These are phyloP conservation scores for Aspergillus brunneoviolaceus DNA, from an alignment of 2,329 filamentous ascomycete genomes.

Conservation along the genomic window DNA sequence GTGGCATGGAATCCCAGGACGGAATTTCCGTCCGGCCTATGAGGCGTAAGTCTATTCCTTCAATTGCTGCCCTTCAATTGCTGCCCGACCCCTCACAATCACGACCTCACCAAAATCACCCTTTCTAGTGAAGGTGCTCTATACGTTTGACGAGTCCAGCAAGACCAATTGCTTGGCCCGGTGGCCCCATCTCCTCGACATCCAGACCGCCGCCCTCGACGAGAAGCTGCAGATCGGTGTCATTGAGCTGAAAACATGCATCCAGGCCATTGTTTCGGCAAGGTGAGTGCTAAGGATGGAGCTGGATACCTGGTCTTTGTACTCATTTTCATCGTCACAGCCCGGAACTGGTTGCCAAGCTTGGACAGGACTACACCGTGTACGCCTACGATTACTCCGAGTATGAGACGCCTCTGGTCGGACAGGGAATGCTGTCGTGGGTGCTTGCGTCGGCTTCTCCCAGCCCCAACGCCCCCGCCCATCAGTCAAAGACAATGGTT, in stretches of 20 bases:
- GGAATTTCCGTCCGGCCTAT: slow-evolving; percentile 63
- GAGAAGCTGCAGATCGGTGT: slow-evolving; percentile 80
- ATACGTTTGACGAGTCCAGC: slow-evolving; percentile 88
- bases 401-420: slow-evolving; percentile 86
- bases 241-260: slow-evolving; percentile 81
- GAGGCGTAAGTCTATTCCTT: slow-evolving; percentile 59
- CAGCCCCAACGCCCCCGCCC: slow-evolving; percentile 54
- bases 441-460: slow-evolving; percentile 64
- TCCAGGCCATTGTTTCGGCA: slow-evolving; percentile 72
- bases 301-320: background rate
- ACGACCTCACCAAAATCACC: slow-evolving; percentile 18
- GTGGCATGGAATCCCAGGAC: slow-evolving; percentile 46
- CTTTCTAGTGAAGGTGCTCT: slow-evolving; percentile 83
- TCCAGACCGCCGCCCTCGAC: slow-evolving; percentile 79
- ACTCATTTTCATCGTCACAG: slow-evolving; percentile 48
- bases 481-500: slow-evolving; percentile 66
- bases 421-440: slow-evolving; percentile 92
- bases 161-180: slow-evolving; percentile 88
- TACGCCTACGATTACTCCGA: slow-evolving; percentile 98
- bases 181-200: slow-evolving; percentile 73
- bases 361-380: slow-evolving; percentile 84
- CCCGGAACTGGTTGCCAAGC: slow-evolving; percentile 76
- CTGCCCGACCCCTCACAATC: background rate
- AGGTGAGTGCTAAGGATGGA: slow-evolving; percentile 44
- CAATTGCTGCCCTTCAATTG: background rate